phyloP scores from a whole-genome alignment of 345 rosid genomes.

The Aurinia saxatilis region DNA sequence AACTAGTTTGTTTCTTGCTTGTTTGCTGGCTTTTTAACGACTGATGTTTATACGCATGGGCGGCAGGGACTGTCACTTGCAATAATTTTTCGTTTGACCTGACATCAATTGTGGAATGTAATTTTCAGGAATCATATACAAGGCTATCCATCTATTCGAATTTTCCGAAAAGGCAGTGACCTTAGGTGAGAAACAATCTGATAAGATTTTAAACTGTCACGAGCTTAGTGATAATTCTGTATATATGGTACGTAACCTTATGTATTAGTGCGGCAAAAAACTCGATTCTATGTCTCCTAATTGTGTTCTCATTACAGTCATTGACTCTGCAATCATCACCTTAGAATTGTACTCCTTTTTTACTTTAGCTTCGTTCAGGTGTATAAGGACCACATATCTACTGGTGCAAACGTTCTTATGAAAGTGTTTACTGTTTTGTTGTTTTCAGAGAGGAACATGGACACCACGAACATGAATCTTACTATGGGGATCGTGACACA shows the following conservation, averaged over 20 bases:
- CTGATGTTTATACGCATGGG: not conserved
- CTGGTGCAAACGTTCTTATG: not conserved
- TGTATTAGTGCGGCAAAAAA: not conserved
- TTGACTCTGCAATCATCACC: not conserved
- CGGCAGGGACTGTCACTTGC: not conserved
- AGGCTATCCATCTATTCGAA: constrained; percentile 97
- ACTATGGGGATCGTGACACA: constrained; percentile 99
- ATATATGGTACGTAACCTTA: not conserved
- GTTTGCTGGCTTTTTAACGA: not conserved
- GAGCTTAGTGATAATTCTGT: not conserved
- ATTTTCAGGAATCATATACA: constrained; percentile 79
- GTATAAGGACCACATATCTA: not conserved
- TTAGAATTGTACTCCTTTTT: not conserved
- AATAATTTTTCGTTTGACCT: not conserved
- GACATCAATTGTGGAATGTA: not conserved
- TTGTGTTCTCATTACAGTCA: constrained; percentile 3
- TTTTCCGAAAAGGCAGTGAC: constrained; percentile 95
- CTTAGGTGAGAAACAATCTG: constrained; percentile 44
- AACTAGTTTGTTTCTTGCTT: not conserved
- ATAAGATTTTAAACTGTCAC: constrained; percentile 5
- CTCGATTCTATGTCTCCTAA: not conserved
- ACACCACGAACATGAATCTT: constrained; percentile 96
- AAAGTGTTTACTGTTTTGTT: not conserved
- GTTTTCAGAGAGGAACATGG: constrained; percentile 83
- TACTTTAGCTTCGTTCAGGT: not conserved